Base-by-base conservation (phyloP, 495 filamentous ascomycete genomes). In the Xylaria sp. region DNA sequence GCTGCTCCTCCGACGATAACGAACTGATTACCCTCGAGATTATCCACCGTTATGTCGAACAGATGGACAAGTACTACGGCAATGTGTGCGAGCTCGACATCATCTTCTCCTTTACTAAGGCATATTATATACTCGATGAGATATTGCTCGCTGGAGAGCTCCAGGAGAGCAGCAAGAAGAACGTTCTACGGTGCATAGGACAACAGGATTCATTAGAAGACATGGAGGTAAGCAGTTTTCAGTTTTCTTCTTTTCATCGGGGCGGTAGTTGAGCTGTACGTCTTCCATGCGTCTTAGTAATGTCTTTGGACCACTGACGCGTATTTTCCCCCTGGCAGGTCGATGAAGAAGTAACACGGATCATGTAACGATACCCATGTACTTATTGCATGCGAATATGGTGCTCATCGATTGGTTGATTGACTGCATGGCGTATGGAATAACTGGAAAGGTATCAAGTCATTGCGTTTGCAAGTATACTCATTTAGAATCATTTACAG, bases 41-140 rank as follows among this genome's bases (percentile, higher is more conserved):
- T 79, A 95, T 99, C 61, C 96, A 99, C 83, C 93, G 96, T 75
- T 98, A 98, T 80, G 96, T 98, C 61, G 96, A 99, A 81, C 96
- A 98, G 84, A 99, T 98, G 96, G 96, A 99, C 87, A 99, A 98
- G 80, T 99, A 98, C 86, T 99, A 99, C 80, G 96, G 96, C 80
- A 99, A 99, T 82, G 96, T 99, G 69, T 99, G 96, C 89, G 97
- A 99, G 85, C 86, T 99, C 74, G 96, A 99, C 77, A 96, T 99
- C 78, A 97, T 98, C 77, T 99, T 99, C 88, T 98, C 98, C 82
- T 98, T 98, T 81, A 96, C 98, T 79, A 98, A 98, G 84, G 96
- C 97, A 67, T 99, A 99, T 81, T 98, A 97, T 82, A 98, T 99
- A 75, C 87, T 99, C 29, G 96, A 99, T 77, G 96, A 99, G 85